Conservation (phyloP, 495 filamentous ascomycete genomes). For the Pseudevernia furfuracea region DNA sequence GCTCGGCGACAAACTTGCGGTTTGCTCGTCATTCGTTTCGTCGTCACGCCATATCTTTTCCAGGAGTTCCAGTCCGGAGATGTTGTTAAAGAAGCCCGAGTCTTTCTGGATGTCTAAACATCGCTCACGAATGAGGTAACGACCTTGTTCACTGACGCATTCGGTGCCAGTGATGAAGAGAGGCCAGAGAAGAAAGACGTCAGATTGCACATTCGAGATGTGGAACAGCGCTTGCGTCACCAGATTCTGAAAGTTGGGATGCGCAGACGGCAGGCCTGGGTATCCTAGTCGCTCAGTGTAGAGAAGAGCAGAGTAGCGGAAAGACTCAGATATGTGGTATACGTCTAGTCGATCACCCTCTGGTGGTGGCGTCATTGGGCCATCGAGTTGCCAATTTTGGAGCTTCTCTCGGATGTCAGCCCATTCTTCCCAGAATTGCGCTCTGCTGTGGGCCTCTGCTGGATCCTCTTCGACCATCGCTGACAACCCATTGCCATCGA, state of each 20-base stretch:
- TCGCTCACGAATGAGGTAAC: constrained; percentile 65
- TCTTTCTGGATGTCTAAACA: constrained; percentile 81
- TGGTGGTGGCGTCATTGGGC: constrained; percentile 37
- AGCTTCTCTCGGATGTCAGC: constrained; percentile 65
- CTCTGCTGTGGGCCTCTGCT: constrained; percentile 39
- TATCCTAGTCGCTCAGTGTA: constrained; percentile 85
- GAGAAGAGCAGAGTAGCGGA: constrained; percentile 79
- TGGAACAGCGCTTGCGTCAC: constrained; percentile 75
- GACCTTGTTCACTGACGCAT: constrained; percentile 75
- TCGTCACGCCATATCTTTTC: constrained; percentile 72
- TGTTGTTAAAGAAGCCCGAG: constrained; percentile 86
- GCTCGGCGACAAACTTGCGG: neutral
- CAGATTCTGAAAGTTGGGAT: constrained; percentile 75
- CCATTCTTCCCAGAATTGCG: constrained; percentile 81
- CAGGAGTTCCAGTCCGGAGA: constrained; percentile 74
- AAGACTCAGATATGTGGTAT: constrained; percentile 72
- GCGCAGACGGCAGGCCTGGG: constrained; percentile 62
- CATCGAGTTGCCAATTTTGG: constrained; percentile 72
- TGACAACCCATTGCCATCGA: constrained; percentile 58
- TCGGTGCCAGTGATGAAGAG: constrained; percentile 87
- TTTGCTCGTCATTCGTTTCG: constrained; percentile 24
- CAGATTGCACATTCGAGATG: constrained; percentile 66
- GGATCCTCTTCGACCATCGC: constrained; percentile 43
- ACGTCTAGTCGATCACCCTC: constrained; percentile 37
- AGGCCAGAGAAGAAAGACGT: constrained; percentile 92